phyloP scores from a whole-genome alignment of 768 basidiomycete species.

The Pisolithus albus region DNA sequence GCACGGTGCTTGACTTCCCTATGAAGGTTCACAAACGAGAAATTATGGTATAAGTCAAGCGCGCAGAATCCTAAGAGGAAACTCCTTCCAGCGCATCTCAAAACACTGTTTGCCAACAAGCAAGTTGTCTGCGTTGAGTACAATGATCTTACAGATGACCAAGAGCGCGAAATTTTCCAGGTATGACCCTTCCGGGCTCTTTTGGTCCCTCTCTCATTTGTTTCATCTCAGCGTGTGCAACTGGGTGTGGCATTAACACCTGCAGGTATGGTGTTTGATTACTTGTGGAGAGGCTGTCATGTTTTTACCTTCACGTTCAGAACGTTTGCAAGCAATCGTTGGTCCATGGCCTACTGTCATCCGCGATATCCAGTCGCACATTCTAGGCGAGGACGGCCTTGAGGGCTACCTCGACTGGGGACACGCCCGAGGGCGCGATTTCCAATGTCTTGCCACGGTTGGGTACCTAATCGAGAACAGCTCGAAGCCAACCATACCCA shows the following conservation, averaged over 20 bases:
- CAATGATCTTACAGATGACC: conserved; percentile 36
- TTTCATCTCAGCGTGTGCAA: conserved; percentile 40
- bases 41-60: conserved; percentile 31
- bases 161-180: conserved; percentile 66
- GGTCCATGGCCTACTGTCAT: conserved; percentile 40
- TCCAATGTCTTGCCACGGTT: conserved; percentile 37
- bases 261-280: conserved; percentile 30
- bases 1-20: neutral
- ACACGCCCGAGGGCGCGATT: conserved; percentile 39
- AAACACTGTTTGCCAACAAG: conserved; percentile 35
- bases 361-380: conserved; percentile 32
- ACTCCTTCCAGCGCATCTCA: conserved; percentile 29
- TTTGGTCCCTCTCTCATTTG: neutral
- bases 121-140: conserved; percentile 53
- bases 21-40: conserved; percentile 28
- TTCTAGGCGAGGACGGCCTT: conserved; percentile 31
- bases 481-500: conserved; percentile 22
- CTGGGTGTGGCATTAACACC: conserved; percentile 44
- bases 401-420: conserved; percentile 37
- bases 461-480: conserved; percentile 27
- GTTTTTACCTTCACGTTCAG: conserved; percentile 19
- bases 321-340: conserved; percentile 44
- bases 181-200: conserved; percentile 19
- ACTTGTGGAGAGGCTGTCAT: neutral
- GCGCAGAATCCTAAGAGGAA: conserved; percentile 17